Base-by-base conservation (phyloP, 2,329 filamentous ascomycete genomes). In the Paraphoma sp. region DNA sequence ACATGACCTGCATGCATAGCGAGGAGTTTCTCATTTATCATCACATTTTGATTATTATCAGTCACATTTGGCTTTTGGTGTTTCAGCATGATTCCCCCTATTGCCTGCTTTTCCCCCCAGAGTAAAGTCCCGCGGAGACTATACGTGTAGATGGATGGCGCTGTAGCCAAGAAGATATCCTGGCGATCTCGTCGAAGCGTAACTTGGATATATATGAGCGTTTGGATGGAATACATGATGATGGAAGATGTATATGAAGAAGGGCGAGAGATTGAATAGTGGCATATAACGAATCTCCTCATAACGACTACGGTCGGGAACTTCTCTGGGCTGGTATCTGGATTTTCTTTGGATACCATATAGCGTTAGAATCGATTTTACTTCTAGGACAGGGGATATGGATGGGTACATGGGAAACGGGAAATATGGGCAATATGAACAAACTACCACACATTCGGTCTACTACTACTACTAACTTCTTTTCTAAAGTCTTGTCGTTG, bases 1-100 rank as follows among this genome's bases (percentile, higher is more conserved):
- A 61, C 42, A 60, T 54, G 59, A 57, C 53, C 40, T 64, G 62
- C 65, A 67, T 69, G 68, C 68, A 71, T 71, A 69, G 67, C 68
- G 68, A 61, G 68, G 68, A 58, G 67, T 69, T 64, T 52, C 38
- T 29, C 40, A 53, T 29, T 49, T 49, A 41, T 23, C 54, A 16
- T 45, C 52, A 40, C 52, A 40, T 18, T 29, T 48, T 14, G 33
- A 36, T 36, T 36, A 10, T 10, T 36, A 10, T 14, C 33, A 36
- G 9, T 36, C 14, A 10, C 33, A 7, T 14, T 53, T 56, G 31
- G 9, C 17, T 53, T 53, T 48, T 48, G 11, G 23, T 51, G 28
- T 16, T 53, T 48, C 18, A 30, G 48, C 48, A 50, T 50, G 48
- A 50, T 50, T 50, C 48, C 48, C 48, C 48, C 48, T 56, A 41